phyloP scores from a whole-genome alignment of 1,139 yeast species.

The Arxiozyma slooffiae region DNA sequence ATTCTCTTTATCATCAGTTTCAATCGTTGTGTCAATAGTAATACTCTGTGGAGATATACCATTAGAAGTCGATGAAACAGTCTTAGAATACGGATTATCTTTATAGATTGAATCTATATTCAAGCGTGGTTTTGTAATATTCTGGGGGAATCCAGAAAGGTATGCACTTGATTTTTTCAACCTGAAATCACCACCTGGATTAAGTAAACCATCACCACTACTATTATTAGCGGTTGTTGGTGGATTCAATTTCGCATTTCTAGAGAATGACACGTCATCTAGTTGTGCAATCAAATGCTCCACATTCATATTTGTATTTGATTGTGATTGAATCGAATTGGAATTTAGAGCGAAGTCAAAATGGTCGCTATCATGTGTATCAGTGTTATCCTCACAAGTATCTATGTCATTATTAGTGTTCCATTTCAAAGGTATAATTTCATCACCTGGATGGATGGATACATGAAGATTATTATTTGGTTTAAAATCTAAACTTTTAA shows the following conservation, averaged over 20 bases:
- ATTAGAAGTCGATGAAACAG: not conserved
- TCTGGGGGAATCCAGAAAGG: slow-evolving; percentile 16
- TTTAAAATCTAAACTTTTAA: slow-evolving; percentile 14
- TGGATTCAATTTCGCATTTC: slow-evolving; percentile 14
- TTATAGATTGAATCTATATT: slow-evolving; percentile 3
- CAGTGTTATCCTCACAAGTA: not conserved
- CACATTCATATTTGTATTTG: slow-evolving; percentile 21
- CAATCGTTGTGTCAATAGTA: not conserved
- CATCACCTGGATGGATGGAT: slow-evolving; percentile 3
- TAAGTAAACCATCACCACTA: not conserved
- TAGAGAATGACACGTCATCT: slow-evolving; percentile 24
- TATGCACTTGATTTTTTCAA: slow-evolving; percentile 25
- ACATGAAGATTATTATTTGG: slow-evolving; percentile 11
- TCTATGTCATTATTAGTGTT: not conserved
- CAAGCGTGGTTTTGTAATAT: slow-evolving; percentile 2
- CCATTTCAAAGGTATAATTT: not conserved
- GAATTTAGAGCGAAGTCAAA: not conserved
- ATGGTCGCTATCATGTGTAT: not conserved
- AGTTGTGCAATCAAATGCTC: slow-evolving; percentile 27
- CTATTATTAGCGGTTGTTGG: not conserved
- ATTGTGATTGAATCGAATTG: slow-evolving; percentile 2
- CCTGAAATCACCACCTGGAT: not conserved
- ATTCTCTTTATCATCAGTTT: not conserved
- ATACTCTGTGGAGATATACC: not conserved
- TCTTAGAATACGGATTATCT: not conserved